Base-by-base conservation (phyloP, 164 flowering plant species). In the Magnolia sinica region DNA sequence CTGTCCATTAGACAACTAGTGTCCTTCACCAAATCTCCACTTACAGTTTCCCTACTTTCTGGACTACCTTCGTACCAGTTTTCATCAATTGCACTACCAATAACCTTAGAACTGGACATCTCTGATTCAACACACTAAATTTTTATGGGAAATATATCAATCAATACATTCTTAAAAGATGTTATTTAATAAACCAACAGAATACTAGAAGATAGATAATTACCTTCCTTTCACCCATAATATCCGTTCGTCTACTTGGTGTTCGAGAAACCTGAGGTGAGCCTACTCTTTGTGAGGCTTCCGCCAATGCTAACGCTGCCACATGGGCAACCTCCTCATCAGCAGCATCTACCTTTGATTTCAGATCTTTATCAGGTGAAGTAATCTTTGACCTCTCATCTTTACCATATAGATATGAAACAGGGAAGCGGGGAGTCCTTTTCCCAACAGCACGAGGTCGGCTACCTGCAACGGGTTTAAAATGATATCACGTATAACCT, bases 361-460 rank as follows among this genome's bases (percentile, higher is more conserved):
- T 88, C 68, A 79, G 67, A 18, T 85, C 87, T 24, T 84, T 87
- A 23, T 71, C 76, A 45, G 87, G 82, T 22, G 87, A 81, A 72
- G 63, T 45, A 81, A 70, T 77, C 73, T 73, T 78, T 70, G 79
- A 91, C 58, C 73, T 70, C 18, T 81, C 80, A 70, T 79, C 86
- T 80, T 81, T 90, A 74, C 77, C 89, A 77, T 79, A 73, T 9
- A 87, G 74, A 79, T 83, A 81, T 73, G 87, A 87, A 78, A 96
- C 89, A 73, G 98, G 97, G 79, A 91, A 77, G 13, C 99, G 92
- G 52, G 99, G 99, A 8, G 99, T 96, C 79, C 99, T 86, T 86
- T 96, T 96, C 22, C 97, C 94, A 77, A 93, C 95, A 74, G 87
- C 95, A 81, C 90, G 94, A 74, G 91, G 91, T 64, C 87, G 89